phyloP scores from a whole-genome alignment of 768 basidiomycete genomes.

The Ramaria rubella region DNA sequence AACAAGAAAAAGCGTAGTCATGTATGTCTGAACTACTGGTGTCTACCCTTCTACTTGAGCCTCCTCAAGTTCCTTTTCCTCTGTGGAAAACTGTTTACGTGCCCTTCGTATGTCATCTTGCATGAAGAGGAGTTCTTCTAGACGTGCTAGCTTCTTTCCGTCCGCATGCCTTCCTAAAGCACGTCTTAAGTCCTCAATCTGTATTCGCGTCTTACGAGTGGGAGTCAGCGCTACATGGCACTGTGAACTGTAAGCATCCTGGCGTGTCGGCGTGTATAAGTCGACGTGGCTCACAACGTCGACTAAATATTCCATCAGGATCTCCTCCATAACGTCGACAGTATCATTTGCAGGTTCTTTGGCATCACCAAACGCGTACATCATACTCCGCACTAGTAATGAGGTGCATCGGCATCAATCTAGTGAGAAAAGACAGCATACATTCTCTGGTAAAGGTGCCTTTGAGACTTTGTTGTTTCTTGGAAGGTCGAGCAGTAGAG shows the following conservation, averaged over 20 bases:
- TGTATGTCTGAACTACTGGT: background rate
- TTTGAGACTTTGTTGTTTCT: constrained; percentile 62
- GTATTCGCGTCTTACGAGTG: constrained; percentile 64
- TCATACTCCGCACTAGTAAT: constrained; percentile 63
- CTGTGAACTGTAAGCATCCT: constrained; percentile 32
- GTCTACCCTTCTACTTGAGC: background rate
- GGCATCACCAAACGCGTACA: constrained; percentile 95
- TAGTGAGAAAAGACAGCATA: constrained; percentile 32
- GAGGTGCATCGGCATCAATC: constrained; percentile 2
- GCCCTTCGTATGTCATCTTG: constrained; percentile 91
- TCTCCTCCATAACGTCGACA: constrained; percentile 90
- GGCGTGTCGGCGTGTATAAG: background rate
- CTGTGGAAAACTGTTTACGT: constrained; percentile 53
- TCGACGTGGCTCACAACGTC: constrained; percentile 59
- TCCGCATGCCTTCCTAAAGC: constrained; percentile 80
- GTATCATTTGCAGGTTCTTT: constrained; percentile 82
- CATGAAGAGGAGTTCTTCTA: constrained; percentile 91
- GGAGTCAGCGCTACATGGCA: constrained; percentile 68
- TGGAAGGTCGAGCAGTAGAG: constrained; percentile 40
- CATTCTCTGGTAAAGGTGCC: constrained; percentile 79
- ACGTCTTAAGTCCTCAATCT: constrained; percentile 79
- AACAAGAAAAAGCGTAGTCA: background rate
- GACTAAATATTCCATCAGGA: constrained; percentile 82
- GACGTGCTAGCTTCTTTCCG: constrained; percentile 83
- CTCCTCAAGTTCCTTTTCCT: constrained; percentile 5